These are phyloP conservation scores for Metschnikowia vanudenii DNA, from an alignment of 805 yeast genomes.

Conservation along the genomic window DNA sequence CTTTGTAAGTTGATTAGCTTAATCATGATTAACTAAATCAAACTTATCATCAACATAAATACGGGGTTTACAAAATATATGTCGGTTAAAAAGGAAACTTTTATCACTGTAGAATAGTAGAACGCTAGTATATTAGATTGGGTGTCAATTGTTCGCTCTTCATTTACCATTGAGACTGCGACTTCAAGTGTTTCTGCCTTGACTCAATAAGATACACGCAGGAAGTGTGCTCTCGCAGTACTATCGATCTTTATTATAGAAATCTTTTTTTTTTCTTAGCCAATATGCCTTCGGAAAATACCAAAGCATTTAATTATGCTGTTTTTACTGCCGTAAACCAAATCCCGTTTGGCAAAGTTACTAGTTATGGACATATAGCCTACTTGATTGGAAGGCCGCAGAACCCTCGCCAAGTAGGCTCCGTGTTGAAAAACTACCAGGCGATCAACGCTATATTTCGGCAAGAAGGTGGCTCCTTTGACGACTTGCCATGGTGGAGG, in stretches of 20 bases:
- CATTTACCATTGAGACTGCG: background rate
- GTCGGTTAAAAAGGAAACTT: background rate
- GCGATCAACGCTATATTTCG: conserved; percentile 26
- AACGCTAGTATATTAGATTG: too few relatives aligned
- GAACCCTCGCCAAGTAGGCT: conserved; percentile 74
- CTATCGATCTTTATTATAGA: too few relatives aligned
- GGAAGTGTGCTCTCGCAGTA: too few relatives aligned
- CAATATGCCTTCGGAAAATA: conserved; percentile 37
- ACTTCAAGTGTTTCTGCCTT: background rate
- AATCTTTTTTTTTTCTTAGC: too few relatives aligned
- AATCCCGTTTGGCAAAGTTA: conserved; percentile 63
- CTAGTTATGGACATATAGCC: conserved; percentile 74
- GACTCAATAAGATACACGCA: too few relatives aligned
- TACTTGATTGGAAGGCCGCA: conserved; percentile 57
- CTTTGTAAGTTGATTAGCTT: conserved; percentile 24
- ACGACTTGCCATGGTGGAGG: conserved; percentile 77
- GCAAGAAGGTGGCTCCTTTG: conserved; percentile 21
- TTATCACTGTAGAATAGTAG: background rate
- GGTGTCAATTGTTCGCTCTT: background rate
- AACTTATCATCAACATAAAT: background rate
- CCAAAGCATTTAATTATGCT: conserved; percentile 55
- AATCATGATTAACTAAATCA: too few relatives aligned
- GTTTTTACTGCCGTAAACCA: conserved; percentile 53
- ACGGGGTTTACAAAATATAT: conserved; percentile 3
- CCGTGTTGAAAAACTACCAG: conserved; percentile 52